Conservation (phyloP, 495 filamentous ascomycete genomes). For the Neurospora sublineolata region DNA sequence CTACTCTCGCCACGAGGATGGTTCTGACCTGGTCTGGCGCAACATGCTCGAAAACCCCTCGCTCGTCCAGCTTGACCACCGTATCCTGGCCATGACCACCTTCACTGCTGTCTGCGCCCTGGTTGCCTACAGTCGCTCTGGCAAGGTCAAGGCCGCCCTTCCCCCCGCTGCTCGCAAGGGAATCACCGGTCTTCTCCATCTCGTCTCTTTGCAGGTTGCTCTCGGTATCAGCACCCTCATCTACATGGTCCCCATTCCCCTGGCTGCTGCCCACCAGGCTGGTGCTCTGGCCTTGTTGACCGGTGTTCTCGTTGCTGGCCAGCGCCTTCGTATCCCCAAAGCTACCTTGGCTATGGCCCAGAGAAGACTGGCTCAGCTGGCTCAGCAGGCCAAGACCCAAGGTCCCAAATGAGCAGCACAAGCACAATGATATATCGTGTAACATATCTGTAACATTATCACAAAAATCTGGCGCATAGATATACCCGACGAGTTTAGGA, state of each 20-base stretch:
- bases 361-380: conserved; percentile 19
- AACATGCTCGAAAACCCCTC: conserved; percentile 96
- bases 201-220: conserved; percentile 68
- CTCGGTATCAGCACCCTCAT: conserved; percentile 84
- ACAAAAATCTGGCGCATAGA: neutral
- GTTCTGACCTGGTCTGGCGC: conserved; percentile 79
- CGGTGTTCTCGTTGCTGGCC: conserved; percentile 64
- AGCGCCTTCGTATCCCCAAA: conserved; percentile 39
- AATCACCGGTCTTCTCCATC: conserved; percentile 67
- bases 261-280: conserved; percentile 90
- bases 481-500: neutral
- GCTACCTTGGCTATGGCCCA: conserved; percentile 34
- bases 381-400: neutral
- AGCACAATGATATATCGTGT: neutral
- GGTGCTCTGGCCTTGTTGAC: conserved; percentile 78
- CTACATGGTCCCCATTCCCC: conserved; percentile 78
- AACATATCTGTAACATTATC: neutral
- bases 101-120: conserved; percentile 70
- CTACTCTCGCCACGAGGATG: conserved; percentile 70
- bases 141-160: conserved; percentile 48
- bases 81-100: conserved; percentile 80
- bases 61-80: conserved; percentile 86
- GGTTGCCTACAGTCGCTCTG: conserved; percentile 63
- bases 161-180: conserved; percentile 57
- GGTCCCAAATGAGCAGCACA: neutral